phyloP scores from a whole-genome alignment of 306 rosid species.

The Citrullus amarus region DNA sequence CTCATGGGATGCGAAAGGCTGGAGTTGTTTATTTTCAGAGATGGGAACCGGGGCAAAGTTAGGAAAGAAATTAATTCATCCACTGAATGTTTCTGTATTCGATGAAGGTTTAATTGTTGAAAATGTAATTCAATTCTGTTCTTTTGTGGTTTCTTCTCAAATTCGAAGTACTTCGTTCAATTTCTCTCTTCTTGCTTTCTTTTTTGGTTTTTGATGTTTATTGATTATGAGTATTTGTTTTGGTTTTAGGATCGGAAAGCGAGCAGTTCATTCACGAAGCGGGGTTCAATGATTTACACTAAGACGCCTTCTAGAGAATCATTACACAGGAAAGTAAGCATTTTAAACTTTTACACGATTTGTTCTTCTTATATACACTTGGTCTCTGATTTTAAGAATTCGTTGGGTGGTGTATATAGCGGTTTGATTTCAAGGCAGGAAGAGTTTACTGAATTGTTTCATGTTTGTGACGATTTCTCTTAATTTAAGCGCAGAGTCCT shows the following conservation, averaged over 20 bases:
- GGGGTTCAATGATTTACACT: slow-evolving; percentile 79
- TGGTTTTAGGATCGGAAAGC: slow-evolving; percentile 71
- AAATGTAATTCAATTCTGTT: not conserved
- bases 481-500: not conserved
- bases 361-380: not conserved
- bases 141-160: not conserved
- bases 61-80: not conserved
- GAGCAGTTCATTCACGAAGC: slow-evolving; percentile 73
- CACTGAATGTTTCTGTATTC: not conserved
- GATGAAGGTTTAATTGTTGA: not conserved
- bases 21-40: slow-evolving; percentile 1
- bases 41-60: not conserved
- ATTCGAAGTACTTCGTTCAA: not conserved
- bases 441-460: not conserved
- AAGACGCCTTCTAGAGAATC: slow-evolving; percentile 86
- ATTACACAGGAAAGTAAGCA: slow-evolving; percentile 45
- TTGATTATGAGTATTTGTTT: slow-evolving; percentile 7
- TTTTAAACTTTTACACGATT: not conserved
- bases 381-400: not conserved
- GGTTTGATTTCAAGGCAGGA: not conserved
- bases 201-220: not conserved
- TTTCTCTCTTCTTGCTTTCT: not conserved
- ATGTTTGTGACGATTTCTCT: not conserved
- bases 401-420: not conserved
- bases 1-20: not conserved